Conservation (phyloP, 345 rosid species). For the Salix arbutifolia region DNA sequence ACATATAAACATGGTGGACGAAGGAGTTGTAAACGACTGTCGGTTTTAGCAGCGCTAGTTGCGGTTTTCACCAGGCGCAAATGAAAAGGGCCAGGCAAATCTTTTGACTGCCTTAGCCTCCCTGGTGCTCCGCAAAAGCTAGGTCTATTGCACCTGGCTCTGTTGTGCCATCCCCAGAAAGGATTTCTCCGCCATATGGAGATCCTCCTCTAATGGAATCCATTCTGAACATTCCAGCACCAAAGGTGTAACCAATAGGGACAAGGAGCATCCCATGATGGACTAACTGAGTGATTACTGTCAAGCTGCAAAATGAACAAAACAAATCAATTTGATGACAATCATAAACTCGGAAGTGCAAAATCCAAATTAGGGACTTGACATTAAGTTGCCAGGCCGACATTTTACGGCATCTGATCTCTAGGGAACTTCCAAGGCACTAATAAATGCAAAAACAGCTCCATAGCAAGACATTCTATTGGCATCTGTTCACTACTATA, state of each 20-base stretch:
- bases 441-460: neutral
- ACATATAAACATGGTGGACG: neutral
- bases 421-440: neutral
- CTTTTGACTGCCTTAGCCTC: slow-evolving; percentile 64
- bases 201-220: slow-evolving; percentile 70
- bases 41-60: neutral
- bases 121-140: slow-evolving; percentile 75
- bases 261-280: slow-evolving; percentile 88
- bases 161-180: slow-evolving; percentile 73
- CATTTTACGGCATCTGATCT: neutral
- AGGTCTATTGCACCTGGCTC: slow-evolving; percentile 62
- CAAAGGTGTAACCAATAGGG: slow-evolving; percentile 78
- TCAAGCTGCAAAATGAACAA: slow-evolving; percentile 40
- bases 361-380: neutral
- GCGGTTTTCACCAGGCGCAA: neutral
- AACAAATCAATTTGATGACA: neutral
- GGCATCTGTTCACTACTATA: neutral
- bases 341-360: neutral
- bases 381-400: neutral
- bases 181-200: slow-evolving; percentile 69
- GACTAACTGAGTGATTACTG: slow-evolving; percentile 69
- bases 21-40: neutral
- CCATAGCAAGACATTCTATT: neutral
- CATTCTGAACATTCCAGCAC: slow-evolving; percentile 79
- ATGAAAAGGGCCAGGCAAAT: slow-evolving; percentile 33